phyloP scores from a whole-genome alignment of 495 filamentous ascomycete species.

The Neurospora discreta region DNA sequence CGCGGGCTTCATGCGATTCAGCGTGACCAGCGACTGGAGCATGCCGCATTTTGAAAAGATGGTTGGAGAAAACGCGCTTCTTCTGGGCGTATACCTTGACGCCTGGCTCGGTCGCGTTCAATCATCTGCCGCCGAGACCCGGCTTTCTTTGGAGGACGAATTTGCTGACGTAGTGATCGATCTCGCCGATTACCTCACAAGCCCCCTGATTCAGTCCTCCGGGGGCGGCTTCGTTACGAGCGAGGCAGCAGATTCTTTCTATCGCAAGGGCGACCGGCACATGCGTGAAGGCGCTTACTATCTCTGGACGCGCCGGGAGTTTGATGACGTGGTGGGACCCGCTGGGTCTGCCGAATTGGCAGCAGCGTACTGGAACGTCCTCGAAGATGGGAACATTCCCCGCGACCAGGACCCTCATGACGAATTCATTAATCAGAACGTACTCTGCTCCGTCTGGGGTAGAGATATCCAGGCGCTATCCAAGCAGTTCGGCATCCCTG shows the following conservation, averaged over 20 bases:
- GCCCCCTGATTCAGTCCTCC: constrained; percentile 50
- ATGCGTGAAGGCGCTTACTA: constrained; percentile 94
- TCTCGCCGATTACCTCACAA: constrained; percentile 70
- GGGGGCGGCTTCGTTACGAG: constrained; percentile 77
- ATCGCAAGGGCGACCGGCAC: constrained; percentile 61
- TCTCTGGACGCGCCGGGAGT: constrained; percentile 84
- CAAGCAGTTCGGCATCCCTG: constrained; percentile 64
- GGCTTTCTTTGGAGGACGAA: constrained; percentile 30
- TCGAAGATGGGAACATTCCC: constrained; percentile 81
- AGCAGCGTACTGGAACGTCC: constrained; percentile 77
- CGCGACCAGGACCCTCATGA: constrained; percentile 78
- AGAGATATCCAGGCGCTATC: constrained; percentile 54
- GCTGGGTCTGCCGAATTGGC: constrained; percentile 39
- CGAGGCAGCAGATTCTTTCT: constrained; percentile 87
- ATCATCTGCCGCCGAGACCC: constrained; percentile 10
- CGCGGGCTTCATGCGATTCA: constrained; percentile 77
- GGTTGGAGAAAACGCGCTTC: constrained; percentile 87
- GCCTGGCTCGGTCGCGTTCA: constrained; percentile 66
- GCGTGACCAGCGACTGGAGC: constrained; percentile 81
- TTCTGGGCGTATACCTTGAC: constrained; percentile 79
- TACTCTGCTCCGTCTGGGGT: constrained; percentile 26
- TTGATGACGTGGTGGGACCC: constrained; percentile 60
- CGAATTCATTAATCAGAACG: constrained; percentile 82
- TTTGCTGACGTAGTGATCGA: constrained; percentile 74
- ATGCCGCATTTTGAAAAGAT: constrained; percentile 98